A percentile compares a stretch with the other conserved stretches of the same genome.
Conservation (phyloP, 2,329 filamentous ascomycete genomes). For the Cladosporium sp. region DNA sequence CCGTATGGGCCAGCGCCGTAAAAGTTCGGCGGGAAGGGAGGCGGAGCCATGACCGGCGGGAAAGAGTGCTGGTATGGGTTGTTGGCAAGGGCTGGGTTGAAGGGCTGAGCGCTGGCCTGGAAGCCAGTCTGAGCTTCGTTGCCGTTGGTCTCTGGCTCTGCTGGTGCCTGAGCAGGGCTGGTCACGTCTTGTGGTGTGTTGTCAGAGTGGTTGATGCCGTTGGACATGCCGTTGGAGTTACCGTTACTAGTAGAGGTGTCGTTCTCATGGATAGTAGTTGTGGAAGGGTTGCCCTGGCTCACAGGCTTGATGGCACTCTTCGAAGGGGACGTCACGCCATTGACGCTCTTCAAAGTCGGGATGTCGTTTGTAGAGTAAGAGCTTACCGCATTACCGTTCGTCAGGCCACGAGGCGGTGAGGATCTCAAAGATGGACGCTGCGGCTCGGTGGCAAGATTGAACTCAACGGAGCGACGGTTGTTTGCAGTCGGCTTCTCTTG, state of each 20-base stretch:
- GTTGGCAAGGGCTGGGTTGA: slow-evolving; percentile 51
- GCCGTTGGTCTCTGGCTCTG: slow-evolving; percentile 38
- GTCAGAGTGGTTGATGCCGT: background rate
- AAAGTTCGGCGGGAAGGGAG: slow-evolving; percentile 8
- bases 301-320: slow-evolving; percentile 20
- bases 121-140: slow-evolving; percentile 66
- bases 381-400: slow-evolving; percentile 63
- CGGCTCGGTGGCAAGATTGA: slow-evolving; percentile 40
- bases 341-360: slow-evolving; percentile 72
- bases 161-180: slow-evolving; percentile 35
- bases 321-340: slow-evolving; percentile 30
- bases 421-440: slow-evolving; percentile 46
- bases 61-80: slow-evolving; percentile 30
- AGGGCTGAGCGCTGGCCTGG: slow-evolving; percentile 75
- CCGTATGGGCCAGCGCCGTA: slow-evolving; percentile 9
- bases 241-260: slow-evolving; percentile 69
- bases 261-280: slow-evolving; percentile 64
- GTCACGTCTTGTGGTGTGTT: slow-evolving; percentile 60
- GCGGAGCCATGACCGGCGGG: slow-evolving; percentile 6
- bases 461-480: slow-evolving; percentile 47
- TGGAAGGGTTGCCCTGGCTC: slow-evolving; percentile 41
- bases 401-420: slow-evolving; percentile 56
- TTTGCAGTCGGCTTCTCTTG: slow-evolving; percentile 35
- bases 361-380: slow-evolving; percentile 91
- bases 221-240: slow-evolving; percentile 17